Evolutionary conservation across 2,329 filamentous ascomycete species (phyloP), one percentile per base, ranked within the genome.

Genomic region (Cercospora sp.): DNA sequence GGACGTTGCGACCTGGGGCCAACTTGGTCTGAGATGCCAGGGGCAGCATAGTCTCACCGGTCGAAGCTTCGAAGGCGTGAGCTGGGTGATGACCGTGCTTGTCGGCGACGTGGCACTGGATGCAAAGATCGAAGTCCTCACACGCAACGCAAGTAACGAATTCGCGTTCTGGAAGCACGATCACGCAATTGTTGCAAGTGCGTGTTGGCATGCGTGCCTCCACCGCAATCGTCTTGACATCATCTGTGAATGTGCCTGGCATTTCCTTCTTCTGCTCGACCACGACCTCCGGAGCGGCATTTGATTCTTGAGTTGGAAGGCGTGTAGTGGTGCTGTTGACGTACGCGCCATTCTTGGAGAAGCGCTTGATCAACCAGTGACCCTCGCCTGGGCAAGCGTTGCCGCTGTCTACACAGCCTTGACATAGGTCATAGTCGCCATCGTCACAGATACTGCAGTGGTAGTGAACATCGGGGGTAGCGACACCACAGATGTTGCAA

Each of bases 281-380:
- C 48, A 67, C 64, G 5, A 64, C 61, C 64, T 78, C 72, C 60
- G 66, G 73, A 64, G 72, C 67, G 2, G 71, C 58, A 67, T 77
- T 74, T 53, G 74, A 63, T 57, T 70, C 69, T 75, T 83, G 83
- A 26, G 80, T 75, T 18, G 72, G 69, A 67, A 96, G 85, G 26
- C 86, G 91, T 81, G 96, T 92, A 1, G 94, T 97, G 23, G 87
- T 92, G 84, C 94, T 97, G 80, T 89, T 92, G 72, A 92, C 87
- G 66, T 97, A 89, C 71, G 88, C 85, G 61, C 94, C 94, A 67
- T 93, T 86, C 75, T 90, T 85, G 70, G 97, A 87, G 70, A 88
- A 89, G 67, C 95, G 90, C 87, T 96, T 97, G 79, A 98, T 94
- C 80, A 99, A 85, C 94, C 93, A 97, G 82, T 99, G 95, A 70